phyloP scores from a whole-genome alignment of 805 yeast species.

The Helenozyma rhizophorensis region DNA sequence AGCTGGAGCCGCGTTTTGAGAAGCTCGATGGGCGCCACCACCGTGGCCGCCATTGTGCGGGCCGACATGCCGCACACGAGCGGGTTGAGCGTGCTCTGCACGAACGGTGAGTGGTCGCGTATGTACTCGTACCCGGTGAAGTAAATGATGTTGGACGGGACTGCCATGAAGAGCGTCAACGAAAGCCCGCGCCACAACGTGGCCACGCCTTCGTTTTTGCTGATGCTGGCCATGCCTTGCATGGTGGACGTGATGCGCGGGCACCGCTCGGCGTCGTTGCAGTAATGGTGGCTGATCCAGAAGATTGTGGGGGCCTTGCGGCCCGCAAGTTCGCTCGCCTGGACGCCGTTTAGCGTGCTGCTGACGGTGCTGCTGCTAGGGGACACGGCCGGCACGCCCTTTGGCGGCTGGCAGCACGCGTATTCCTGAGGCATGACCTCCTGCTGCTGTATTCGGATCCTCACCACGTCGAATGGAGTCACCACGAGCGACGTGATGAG shows the following conservation, averaged over 20 bases:
- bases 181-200: conserved; percentile 90
- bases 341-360: conserved; percentile 5
- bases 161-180: conserved; percentile 77
- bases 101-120: conserved; percentile 59
- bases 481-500: conserved; percentile 66
- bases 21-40: conserved; percentile 83
- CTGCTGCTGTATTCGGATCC: conserved; percentile 76
- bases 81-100: conserved; percentile 60
- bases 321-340: background rate
- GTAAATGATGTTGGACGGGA: conserved; percentile 90
- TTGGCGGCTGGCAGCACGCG: background rate
- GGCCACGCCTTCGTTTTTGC: conserved; percentile 64
- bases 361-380: conserved; percentile 1
- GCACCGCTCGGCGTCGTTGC: conserved; percentile 37
- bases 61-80: conserved; percentile 83
- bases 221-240: conserved; percentile 67
- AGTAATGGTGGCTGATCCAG: conserved; percentile 34
- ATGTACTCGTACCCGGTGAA: conserved; percentile 90
- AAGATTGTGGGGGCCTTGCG: conserved; percentile 23
- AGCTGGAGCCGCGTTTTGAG: conserved; percentile 87
- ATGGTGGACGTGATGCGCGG: conserved; percentile 61
- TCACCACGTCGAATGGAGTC: conserved; percentile 78
- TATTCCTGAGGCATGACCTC: conserved; percentile 39
- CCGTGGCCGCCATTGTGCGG: conserved; percentile 75
- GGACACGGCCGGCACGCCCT: too few species aligned